These are phyloP conservation scores for Cunninghamia lanceolata DNA, from an alignment of 75 land plant species.

Conservation along the genomic window DNA sequence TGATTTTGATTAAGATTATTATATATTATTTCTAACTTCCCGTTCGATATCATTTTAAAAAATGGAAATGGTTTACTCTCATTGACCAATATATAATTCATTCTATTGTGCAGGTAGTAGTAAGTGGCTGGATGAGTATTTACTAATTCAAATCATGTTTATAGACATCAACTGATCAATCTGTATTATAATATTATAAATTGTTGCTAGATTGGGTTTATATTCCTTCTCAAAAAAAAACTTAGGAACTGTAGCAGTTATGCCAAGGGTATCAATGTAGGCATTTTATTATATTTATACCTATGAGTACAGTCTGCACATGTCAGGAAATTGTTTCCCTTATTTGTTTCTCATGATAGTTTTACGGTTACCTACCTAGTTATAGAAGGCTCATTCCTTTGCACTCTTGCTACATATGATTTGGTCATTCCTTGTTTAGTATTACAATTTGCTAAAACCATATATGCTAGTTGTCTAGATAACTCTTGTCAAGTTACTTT, in stretches of 20 bases:
- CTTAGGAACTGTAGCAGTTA: slow-evolving; percentile 71
- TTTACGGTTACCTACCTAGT: background rate
- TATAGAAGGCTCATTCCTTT: background rate
- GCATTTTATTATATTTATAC: slow-evolving; percentile 70
- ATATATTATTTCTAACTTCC: background rate
- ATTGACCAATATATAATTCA: background rate
- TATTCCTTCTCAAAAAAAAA: slow-evolving; percentile 55
- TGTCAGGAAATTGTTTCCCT: slow-evolving; percentile 52
- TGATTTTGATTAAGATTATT: background rate
- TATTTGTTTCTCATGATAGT: background rate
- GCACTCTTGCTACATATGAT: background rate
- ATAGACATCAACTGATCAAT: slow-evolving; percentile 90
- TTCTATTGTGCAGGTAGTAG: background rate
- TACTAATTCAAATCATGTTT: background rate
- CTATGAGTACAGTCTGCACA: slow-evolving; percentile 57
- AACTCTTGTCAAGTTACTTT: background rate
- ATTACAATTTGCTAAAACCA: background rate
- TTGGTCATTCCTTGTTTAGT: background rate
- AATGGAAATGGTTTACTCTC: background rate
- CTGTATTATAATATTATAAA: slow-evolving; percentile 67
- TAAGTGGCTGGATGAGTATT: background rate
- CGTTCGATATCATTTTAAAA: too few species aligned
- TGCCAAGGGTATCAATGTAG: slow-evolving; percentile 86
- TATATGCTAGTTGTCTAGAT: background rate
- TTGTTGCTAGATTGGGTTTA: slow-evolving; percentile 53